Conservation (phyloP, 805 yeast genomes). For the Candida lessepsii region DNA sequence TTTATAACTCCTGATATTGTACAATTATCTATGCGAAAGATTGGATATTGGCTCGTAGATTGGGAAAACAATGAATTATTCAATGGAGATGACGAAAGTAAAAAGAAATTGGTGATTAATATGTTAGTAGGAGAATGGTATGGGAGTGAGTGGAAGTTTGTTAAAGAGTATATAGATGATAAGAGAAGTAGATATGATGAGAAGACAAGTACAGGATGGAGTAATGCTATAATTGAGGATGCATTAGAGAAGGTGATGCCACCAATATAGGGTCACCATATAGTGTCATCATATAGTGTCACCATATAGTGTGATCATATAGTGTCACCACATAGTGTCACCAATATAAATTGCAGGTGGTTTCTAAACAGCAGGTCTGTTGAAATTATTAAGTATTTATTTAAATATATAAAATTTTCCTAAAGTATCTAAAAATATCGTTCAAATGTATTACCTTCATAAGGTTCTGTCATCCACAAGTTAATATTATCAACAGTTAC, state of each 20-base stretch:
- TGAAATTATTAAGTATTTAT: too few relatives aligned
- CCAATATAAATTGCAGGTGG: too few relatives aligned
- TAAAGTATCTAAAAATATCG: too few relatives aligned
- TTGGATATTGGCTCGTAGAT: conserved; percentile 45
- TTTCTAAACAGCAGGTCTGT: too few relatives aligned
- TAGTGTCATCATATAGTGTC: background rate
- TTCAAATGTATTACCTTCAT: too few relatives aligned
- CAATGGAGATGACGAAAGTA: conserved; percentile 3
- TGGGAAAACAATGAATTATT: conserved; percentile 28
- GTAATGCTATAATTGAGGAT: conserved; percentile 38
- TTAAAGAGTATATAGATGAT: conserved; percentile 25
- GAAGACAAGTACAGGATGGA: conserved; percentile 31
- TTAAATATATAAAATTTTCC: too few relatives aligned
- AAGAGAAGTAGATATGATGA: conserved; percentile 20
- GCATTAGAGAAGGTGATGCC: conserved; percentile 33
- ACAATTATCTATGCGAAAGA: conserved; percentile 37
- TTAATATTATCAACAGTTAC: too few relatives aligned
- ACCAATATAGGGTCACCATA: conserved; percentile 27
- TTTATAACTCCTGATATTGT: conserved; percentile 39
- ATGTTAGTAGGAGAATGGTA: conserved; percentile 45
- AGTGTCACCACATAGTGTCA: too few relatives aligned
- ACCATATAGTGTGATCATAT: background rate
- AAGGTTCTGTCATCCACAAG: too few relatives aligned
- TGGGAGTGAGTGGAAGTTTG: conserved; percentile 40
- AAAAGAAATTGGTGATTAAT: conserved; percentile 21